Conservation (phyloP, 202 grass and related monocot species). For the Bolboschoenoplectus hybrid region DNA sequence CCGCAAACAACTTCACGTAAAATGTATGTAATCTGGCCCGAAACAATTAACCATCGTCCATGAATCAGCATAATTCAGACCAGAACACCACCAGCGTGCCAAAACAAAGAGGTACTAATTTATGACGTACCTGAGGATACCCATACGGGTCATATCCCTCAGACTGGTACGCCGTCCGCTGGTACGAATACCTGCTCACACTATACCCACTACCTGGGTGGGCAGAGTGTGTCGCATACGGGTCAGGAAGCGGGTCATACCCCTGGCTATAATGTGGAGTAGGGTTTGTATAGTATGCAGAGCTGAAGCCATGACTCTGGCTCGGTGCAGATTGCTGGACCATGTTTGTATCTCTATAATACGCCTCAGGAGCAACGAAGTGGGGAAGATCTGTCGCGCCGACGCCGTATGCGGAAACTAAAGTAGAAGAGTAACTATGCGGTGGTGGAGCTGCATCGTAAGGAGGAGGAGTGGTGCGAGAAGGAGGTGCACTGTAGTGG, state of each 20-base stretch:
- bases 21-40: not conserved
- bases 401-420: not conserved
- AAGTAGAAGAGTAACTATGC: not conserved
- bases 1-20: not conserved
- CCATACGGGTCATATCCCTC: not conserved
- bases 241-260: slow-evolving; percentile 8
- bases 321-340: not conserved
- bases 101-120: not conserved
- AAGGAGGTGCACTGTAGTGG: not conserved
- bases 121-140: slow-evolving; percentile 31
- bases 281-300: not conserved
- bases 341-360: not conserved
- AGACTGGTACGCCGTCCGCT: not conserved
- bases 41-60: not conserved
- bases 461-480: not conserved
- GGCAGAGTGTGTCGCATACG: not conserved
- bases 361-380: not conserved
- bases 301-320: not conserved
- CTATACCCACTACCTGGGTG: not conserved
- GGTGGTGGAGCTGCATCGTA: not conserved
- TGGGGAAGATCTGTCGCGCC: not conserved
- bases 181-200: slow-evolving; percentile 10
- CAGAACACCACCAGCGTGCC: not conserved
- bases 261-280: not conserved
- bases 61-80: not conserved